Evolutionary conservation across 228 moss, liverwort and hornwort species (phyloP).

Genomic region (Sphagnum fallax): DNA sequence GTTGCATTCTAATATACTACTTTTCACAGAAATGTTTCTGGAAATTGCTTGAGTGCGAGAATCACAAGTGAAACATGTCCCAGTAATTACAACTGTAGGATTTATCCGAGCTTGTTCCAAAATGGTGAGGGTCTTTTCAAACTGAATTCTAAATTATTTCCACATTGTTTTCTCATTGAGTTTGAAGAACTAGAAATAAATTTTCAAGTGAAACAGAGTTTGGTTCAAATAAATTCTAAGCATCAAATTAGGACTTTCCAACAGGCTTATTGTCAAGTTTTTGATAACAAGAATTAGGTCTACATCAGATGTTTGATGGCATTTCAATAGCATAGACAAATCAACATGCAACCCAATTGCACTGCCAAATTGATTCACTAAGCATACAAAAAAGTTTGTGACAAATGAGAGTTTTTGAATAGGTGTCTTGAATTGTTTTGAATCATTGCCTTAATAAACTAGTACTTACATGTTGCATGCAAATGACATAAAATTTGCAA

Average conservation of each 20-base stretch:
- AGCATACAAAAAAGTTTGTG: too few species aligned
- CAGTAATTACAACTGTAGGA: not conserved
- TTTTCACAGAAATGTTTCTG: slow-evolving; percentile 2
- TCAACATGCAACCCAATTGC: too few species aligned
- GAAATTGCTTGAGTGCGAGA: not conserved
- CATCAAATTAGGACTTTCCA: too few species aligned
- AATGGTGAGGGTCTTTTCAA: not conserved
- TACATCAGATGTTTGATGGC: too few species aligned
- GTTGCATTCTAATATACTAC: not conserved
- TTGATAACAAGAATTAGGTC: too few species aligned
- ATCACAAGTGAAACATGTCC: not conserved
- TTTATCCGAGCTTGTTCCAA: not conserved
- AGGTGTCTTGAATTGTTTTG: too few species aligned
- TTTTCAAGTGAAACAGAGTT: too few species aligned
- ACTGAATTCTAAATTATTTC: not conserved
- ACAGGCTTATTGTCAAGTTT: too few species aligned
- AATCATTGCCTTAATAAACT: not conserved
- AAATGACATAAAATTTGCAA: not conserved
- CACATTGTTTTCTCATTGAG: not conserved
- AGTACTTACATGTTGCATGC: not conserved
- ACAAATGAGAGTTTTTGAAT: too few species aligned
- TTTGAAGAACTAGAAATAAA: not conserved
- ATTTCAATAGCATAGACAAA: too few species aligned
- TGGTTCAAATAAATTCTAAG: too few species aligned
- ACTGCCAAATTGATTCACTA: too few species aligned